Conservation (phyloP, 192 early-diverging fungal genomes). For the Backusella macrospora region DNA sequence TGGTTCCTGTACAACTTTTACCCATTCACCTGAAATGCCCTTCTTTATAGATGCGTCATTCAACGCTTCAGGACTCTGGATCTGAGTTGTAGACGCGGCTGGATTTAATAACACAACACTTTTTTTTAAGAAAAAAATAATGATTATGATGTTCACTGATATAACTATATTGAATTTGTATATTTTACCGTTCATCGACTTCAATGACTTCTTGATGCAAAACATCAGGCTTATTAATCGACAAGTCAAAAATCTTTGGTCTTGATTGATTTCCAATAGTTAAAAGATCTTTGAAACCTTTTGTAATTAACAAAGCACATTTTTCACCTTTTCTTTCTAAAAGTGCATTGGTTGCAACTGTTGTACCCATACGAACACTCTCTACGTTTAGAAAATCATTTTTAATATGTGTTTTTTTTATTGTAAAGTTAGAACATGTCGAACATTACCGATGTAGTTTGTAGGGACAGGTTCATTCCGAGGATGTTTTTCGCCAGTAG, state of each 20-base stretch:
- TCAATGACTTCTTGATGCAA: conserved; percentile 81
- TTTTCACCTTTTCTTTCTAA: conserved; percentile 88
- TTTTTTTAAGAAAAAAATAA: neutral
- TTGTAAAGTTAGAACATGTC: neutral
- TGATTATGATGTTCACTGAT: neutral
- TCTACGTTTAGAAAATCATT: conserved; percentile 15
- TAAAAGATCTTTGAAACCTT: conserved; percentile 87
- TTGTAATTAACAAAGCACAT: conserved; percentile 86
- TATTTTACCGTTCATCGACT: conserved; percentile 78
- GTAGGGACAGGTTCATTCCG: conserved; percentile 76
- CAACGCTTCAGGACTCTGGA: conserved; percentile 47
- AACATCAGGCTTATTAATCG: conserved; percentile 84
- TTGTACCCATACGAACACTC: conserved; percentile 93
- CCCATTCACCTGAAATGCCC: conserved; percentile 88
- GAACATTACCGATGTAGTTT: conserved; percentile 55
- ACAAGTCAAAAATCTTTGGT: conserved; percentile 93
- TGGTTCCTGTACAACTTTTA: conserved; percentile 69
- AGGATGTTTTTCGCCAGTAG: conserved; percentile 70
- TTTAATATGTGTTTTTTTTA: conserved; percentile 10
- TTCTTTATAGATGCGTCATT: conserved; percentile 46
- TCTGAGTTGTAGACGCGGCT: conserved; percentile 48
- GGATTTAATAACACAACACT: conserved; percentile 85
- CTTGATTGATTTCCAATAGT: conserved; percentile 85
- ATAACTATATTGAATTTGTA: neutral
- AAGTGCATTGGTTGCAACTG: conserved; percentile 94